These are phyloP conservation scores for Boletus coccyginus DNA, from an alignment of 768 basidiomycete genomes.

Conservation along the genomic window DNA sequence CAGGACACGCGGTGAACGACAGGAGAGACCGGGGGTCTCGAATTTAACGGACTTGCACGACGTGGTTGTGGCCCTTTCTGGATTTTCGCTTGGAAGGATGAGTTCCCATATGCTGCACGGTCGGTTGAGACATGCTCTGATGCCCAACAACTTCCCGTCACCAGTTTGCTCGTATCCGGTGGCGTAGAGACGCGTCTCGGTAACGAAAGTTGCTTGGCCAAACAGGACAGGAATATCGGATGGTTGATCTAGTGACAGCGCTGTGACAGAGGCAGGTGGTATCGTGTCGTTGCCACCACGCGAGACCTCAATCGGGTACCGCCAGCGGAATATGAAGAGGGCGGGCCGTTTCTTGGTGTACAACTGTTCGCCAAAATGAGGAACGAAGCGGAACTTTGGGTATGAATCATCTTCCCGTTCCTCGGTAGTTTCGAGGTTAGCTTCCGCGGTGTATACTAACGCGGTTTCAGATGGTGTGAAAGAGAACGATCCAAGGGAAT, in stretches of 20 bases:
- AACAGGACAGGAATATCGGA: constrained; percentile 35
- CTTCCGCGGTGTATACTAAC: constrained; percentile 62
- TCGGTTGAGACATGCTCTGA: constrained; percentile 60
- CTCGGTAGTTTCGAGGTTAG: constrained; percentile 27
- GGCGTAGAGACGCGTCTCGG: constrained; percentile 44
- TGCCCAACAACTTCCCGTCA: constrained; percentile 58
- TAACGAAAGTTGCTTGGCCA: constrained; percentile 55
- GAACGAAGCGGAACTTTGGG: constrained; percentile 51
- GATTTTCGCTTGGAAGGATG: constrained; percentile 17
- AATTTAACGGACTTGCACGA: constrained; percentile 28
- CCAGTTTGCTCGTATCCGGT: constrained; percentile 59
- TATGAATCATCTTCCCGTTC: constrained; percentile 27
- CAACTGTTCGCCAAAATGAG: constrained; percentile 65
- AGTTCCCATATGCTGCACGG: constrained; percentile 57
- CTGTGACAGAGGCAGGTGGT: constrained; percentile 7
- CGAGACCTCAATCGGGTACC: constrained; percentile 7
- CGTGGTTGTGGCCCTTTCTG: constrained; percentile 9
- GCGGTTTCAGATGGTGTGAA: constrained; percentile 54
- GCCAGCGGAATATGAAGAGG: constrained; percentile 55
- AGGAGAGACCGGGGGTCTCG: constrained; percentile 43
- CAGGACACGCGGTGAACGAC: constrained; percentile 58
- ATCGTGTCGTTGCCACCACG: not conserved
- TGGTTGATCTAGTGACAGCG: constrained; percentile 12
- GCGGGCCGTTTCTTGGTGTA: constrained; percentile 49
- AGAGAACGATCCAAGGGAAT: constrained; percentile 46